Conservation (phyloP, 1,284 basidiomycete species). For the Psilocybe mexicana region DNA sequence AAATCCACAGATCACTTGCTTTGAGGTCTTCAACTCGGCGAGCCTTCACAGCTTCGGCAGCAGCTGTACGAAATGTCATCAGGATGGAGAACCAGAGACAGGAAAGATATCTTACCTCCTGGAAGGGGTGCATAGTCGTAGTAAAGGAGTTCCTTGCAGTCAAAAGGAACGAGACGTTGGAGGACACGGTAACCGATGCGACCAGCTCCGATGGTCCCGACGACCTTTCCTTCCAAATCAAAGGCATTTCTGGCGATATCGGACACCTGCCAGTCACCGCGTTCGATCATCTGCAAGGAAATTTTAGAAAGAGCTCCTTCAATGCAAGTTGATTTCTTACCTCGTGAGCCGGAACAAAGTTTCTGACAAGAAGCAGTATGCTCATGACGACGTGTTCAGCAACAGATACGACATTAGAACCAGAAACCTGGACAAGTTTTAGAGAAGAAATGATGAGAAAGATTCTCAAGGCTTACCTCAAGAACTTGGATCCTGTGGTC, state of each 20-base stretch:
- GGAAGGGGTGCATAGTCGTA: constrained; percentile 89
- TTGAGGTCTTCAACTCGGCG: constrained; percentile 83
- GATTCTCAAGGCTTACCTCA: constrained; percentile 44
- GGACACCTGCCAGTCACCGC: constrained; percentile 86
- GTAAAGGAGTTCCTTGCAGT: constrained; percentile 91
- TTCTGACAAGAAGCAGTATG: constrained; percentile 85
- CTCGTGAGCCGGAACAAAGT: constrained; percentile 83
- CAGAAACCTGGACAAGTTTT: constrained; percentile 54
- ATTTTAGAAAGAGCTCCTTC: not conserved
- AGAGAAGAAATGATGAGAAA: not conserved
- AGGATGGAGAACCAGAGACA: not conserved
- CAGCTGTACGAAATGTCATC: constrained; percentile 41
- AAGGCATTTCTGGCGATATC: constrained; percentile 80
- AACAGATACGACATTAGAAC: constrained; percentile 89
- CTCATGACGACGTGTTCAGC: constrained; percentile 85
- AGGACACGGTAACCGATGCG: constrained; percentile 91
- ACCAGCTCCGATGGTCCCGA: constrained; percentile 87
- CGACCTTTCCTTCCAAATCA: constrained; percentile 90
- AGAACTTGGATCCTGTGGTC: constrained; percentile 81
- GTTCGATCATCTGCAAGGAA: constrained; percentile 69
- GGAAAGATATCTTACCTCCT: constrained; percentile 40
- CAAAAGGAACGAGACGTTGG: constrained; percentile 85
- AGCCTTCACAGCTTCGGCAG: constrained; percentile 70
- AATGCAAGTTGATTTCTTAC: constrained; percentile 35
- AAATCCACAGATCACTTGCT: constrained; percentile 21